Base-by-base conservation (phyloP, 1,284 basidiomycete genomes). In the Moniliella sp. region DNA sequence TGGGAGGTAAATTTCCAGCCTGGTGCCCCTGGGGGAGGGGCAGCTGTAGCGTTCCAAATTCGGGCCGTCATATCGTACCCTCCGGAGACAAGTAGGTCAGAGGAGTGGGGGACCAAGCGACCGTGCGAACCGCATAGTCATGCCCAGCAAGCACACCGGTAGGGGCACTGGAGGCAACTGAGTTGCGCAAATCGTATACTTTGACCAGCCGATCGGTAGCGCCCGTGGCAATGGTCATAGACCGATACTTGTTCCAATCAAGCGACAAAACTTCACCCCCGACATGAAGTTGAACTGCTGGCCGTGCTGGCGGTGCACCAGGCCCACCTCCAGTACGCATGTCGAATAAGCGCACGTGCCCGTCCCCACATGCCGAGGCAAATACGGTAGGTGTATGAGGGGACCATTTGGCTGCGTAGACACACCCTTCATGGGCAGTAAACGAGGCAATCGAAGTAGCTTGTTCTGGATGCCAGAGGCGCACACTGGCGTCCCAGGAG, bases 31-130 rank as follows among this genome's bases (percentile, higher is more conserved):
- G n/a, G n/a, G n/a, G n/a, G n/a, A n/a, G n/a, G n/a, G n/a, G n/a
- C n/a, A n/a, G n/a, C n/a, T n/a, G n/a, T n/a, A n/a, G n/a, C n/a
- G n/a, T 56, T 50, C 62, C 67, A 93, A 72, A 86, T 67, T 61
- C 81, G 67, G 58, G 78, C 83, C 1, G 81, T 82, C 88, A 94
- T 97, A 59, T 97, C 88, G 62, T 94, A 97, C 43, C 78, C 76
- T 13, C 77, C 78, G 32, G 72, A 78, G 0, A 79, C 78, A 15
- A 94, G 63, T 5, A 84, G 50, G 46, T 81, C 75, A 2, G 75
- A 63, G n/a, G 69, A 64, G 57, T 76, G 74, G 13, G 75, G 23
- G 50, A 52, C 31, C 46, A 61, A 32, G 62, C 62, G 4, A 70
- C 63, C 33, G 63, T 61, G 11, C 67, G 55, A 13, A 67, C 61